Evolutionary conservation across 192 early-diverging fungal genomes (phyloP).

Genomic region (Entomortierella lignicola): DNA sequence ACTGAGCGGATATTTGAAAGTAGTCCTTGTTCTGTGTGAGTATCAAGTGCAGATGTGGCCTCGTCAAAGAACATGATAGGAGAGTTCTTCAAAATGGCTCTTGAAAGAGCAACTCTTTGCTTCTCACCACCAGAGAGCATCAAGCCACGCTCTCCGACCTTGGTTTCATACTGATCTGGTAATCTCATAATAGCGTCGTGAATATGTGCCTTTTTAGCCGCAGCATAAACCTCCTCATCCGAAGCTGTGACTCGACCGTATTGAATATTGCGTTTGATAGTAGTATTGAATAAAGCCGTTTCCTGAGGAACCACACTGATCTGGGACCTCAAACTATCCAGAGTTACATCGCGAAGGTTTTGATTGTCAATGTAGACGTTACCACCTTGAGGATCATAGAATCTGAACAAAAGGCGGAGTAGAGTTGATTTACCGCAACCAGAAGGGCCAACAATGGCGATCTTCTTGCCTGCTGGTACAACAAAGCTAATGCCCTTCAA

Average conservation of each 20-base stretch:
- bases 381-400: slow-evolving; percentile 89
- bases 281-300: slow-evolving; percentile 94
- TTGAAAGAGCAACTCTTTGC: slow-evolving; percentile 91
- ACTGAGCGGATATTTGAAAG: slow-evolving; percentile 90
- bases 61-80: slow-evolving; percentile 92
- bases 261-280: slow-evolving; percentile 90
- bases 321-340: slow-evolving; percentile 79
- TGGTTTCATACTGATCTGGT: slow-evolving; percentile 83
- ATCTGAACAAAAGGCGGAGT: slow-evolving; percentile 89
- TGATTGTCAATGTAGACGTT: slow-evolving; percentile 89
- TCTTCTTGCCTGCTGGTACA: slow-evolving; percentile 86
- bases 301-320: slow-evolving; percentile 96
- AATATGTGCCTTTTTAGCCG: slow-evolving; percentile 81
- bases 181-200: slow-evolving; percentile 82
- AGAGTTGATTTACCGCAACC: slow-evolving; percentile 94
- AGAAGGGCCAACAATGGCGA: slow-evolving; percentile 93
- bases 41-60: slow-evolving; percentile 90
- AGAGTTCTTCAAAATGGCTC: slow-evolving; percentile 94
- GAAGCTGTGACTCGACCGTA: slow-evolving; percentile 84
- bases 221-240: slow-evolving; percentile 73
- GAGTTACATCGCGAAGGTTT: slow-evolving; percentile 78
- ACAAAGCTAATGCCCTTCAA: slow-evolving; percentile 75
- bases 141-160: slow-evolving; percentile 91
- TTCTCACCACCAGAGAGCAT: slow-evolving; percentile 91
- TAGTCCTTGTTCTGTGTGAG: slow-evolving; percentile 86